Percentiles rank a stretch among this genome's conserved stretches.
phyloP scores from a whole-genome alignment of 2,329 filamentous ascomycete genomes.

The Byssochlamys sp. region DNA sequence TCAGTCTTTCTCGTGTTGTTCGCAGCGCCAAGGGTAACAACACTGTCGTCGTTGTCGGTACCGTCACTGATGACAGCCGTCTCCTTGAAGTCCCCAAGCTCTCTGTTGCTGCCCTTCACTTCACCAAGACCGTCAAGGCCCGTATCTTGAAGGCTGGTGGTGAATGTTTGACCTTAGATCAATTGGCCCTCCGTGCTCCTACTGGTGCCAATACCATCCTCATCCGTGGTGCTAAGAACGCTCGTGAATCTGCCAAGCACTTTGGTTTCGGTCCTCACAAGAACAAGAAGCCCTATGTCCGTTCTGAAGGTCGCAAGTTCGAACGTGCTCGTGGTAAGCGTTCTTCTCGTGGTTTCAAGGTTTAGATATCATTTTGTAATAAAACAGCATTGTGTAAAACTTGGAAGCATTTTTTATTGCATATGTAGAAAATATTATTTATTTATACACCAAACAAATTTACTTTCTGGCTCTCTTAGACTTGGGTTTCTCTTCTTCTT shows the following conservation, averaged over 20 bases:
- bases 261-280: constrained; percentile 97
- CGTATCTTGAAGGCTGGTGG: constrained; percentile 88
- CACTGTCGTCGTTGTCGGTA: constrained; percentile 88
- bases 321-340: constrained; percentile 94
- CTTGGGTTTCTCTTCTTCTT: too few species aligned
- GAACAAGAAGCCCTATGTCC: constrained; percentile 59
- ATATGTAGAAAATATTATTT: too few species aligned
- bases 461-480: too few species aligned
- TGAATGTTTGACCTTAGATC: constrained; percentile 89
- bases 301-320: constrained; percentile 84
- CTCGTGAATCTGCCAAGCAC: constrained; percentile 96
- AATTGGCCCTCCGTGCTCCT: constrained; percentile 88
- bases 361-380: too few species aligned
- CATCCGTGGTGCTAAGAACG: constrained; percentile 95
- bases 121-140: constrained; percentile 90
- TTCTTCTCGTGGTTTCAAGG: constrained; percentile 99
- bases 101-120: constrained; percentile 85
- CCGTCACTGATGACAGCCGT: constrained; percentile 96
- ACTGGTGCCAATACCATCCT: constrained; percentile 95
- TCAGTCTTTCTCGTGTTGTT: constrained; percentile 85
- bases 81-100: constrained; percentile 83
- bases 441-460: too few species aligned
- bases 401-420: too few species aligned
- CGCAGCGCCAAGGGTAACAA: constrained; percentile 51
- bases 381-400: too few species aligned